A percentile compares a stretch with the other conserved stretches of the same genome.
phyloP scores from a whole-genome alignment of 192 early-diverging fungal genomes.

The Coemansia sp. region DNA sequence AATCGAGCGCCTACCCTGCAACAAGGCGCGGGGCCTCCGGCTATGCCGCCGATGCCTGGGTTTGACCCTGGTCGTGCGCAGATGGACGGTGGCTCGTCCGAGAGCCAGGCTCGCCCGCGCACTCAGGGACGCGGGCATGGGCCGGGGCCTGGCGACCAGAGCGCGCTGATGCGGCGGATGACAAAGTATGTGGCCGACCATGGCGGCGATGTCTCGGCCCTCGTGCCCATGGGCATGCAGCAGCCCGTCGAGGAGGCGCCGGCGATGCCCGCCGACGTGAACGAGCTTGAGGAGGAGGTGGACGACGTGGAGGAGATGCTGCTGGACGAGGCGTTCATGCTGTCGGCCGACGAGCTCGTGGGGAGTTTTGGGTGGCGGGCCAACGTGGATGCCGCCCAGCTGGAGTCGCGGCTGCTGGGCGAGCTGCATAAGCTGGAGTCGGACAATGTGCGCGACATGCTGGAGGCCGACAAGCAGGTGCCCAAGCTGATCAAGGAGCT shows the following conservation, averaged over 20 bases:
- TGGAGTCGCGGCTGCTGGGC: constrained; percentile 78
- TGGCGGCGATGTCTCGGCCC: constrained; percentile 43
- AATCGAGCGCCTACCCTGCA: constrained; percentile 10
- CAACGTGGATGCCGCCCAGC: constrained; percentile 79
- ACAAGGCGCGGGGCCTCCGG: constrained; percentile 6
- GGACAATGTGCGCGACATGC: constrained; percentile 93
- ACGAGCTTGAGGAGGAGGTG: constrained; percentile 26
- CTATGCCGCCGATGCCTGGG: constrained; percentile 22
- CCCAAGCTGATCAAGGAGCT: constrained; percentile 74
- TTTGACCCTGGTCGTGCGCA: constrained; percentile 22
- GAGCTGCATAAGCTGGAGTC: constrained; percentile 79
- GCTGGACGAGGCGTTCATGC: constrained; percentile 65
- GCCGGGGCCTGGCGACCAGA: constrained; percentile 33
- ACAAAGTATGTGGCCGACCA: constrained; percentile 52
- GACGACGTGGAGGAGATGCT: constrained; percentile 53
- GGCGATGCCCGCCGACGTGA: constrained; percentile 7
- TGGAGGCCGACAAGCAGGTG: constrained; percentile 86
- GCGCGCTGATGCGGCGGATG: constrained; percentile 46
- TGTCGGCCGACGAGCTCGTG: constrained; percentile 74
- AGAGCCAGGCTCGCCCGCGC: constrained; percentile 19
- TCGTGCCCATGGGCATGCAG: constrained; percentile 39
- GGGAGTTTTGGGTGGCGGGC: constrained; percentile 88
- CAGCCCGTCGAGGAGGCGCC: constrained; percentile 15
- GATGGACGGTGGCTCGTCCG: constrained; percentile 2
- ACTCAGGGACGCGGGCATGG: constrained; percentile 23